Base-by-base conservation (phyloP, 352 stramenopile genomes). In the Hyaloperonospora brassicae region DNA sequence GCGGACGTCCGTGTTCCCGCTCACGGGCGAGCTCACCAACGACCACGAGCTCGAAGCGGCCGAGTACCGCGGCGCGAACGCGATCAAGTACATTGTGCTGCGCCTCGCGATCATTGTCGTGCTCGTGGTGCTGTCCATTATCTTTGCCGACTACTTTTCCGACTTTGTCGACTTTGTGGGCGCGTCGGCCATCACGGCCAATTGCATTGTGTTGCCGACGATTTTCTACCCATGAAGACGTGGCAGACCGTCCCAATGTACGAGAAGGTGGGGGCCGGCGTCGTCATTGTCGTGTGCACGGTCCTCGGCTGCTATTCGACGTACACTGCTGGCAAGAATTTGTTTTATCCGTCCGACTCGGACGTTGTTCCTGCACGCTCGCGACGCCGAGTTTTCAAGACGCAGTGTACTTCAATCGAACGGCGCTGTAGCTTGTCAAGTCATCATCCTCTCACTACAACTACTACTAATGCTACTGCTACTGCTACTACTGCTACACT, bases 151-250 rank as follows among this genome's bases (percentile, higher is more conserved):
- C 51, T 62, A 82, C 36, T 81, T 87, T 38, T 53, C 64, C n/a
- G 76, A 83, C 23, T 73, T 87, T 31, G 64, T 62, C 10, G 73
- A 84, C 55, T 84, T 87, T 13, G 58, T 83, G 27, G 76, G 76
- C 23, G 73, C 76, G 0, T 87, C 69, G 34, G 63, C 60, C 43
- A 72, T 79, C 42, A 72, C 73, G 1, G 56, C 66, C n/a, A 76
- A 73, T 56, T 87, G 69, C 57, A 83, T 84, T 30, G 61, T 84
- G 0, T 50, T 87, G 39, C 76, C 76, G 0, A 84, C 81, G 21
- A 43, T 70, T 10, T 83, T 84, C 53, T 87, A 87, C 65, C 63
- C 46, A 77, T 77, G 50, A 81, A 79, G 64, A 23, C 74, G 21
- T 84, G 73, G 72, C 51, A 53, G 21, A 61, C 55, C 8, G 47